Base-by-base conservation (phyloP, 257 asterid genomes). In the Gentiana straminea region DNA sequence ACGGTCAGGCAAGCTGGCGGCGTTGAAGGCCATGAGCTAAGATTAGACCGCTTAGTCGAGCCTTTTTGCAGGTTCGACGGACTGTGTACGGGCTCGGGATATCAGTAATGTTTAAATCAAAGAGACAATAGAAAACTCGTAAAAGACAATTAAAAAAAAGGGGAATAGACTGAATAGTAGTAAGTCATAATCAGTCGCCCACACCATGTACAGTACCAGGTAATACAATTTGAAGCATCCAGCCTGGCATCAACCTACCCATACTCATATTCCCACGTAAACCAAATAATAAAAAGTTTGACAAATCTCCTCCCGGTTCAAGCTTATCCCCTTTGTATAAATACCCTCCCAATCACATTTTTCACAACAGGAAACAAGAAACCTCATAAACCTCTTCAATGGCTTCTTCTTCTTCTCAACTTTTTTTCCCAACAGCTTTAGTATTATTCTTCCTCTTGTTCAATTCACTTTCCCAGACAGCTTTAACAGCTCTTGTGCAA, bases 401-500 rank as follows among this genome's bases (percentile, higher is more conserved):
- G 35, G 63, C 63, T 39, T 13, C 57, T 51, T 32, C 13, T 3
- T 59, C 47, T 33, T 34, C 54, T 54, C 54, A 13, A 35, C 37
- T 33, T 13, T 32, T 39, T 3, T 7, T 39, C 44, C 44, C 24
- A 24, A 24, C 24, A 0, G 24, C 24, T 24, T 24, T 24, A 24
- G 24, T 24, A 24, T 24, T 24, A 24, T 24, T 39, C 8, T 39
- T 39, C 44, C 44, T 39, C 4, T 7, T 39, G 4, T 39, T 39
- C 0, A 39, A 3, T 7, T 7, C 44, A 9, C 13, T 13, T 50
- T 39, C 45, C 9, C 34, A 59, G 12, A 44, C 56, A 15, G 52
- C 65, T 13, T 11, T 48, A 12, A 61, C 57, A 3, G 72, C 68
- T 44, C 49, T 70, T 33, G 68, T 70, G 7, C 37, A 64, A 41